Base-by-base conservation (phyloP, 2,329 filamentous ascomycete genomes). In the Diaporthe humulicola region DNA sequence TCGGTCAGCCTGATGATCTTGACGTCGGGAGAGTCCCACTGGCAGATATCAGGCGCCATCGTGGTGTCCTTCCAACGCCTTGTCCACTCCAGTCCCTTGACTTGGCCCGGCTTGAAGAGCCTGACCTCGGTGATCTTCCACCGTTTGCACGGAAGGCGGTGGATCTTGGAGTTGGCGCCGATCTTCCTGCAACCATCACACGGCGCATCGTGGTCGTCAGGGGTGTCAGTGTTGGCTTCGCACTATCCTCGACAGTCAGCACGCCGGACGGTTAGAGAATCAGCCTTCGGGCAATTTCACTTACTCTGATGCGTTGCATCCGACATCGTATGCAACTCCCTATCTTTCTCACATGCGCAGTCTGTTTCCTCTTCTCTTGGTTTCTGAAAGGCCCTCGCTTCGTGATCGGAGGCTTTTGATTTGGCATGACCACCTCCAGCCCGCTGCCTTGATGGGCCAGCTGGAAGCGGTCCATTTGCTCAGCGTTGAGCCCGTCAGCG, bases 261-360 rank as follows among this genome's bases (percentile, higher is more conserved):
- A 15, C 30, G 45, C 48, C 12, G 40, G 60, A 48, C 40, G 40
- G 12, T 17, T 40, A 33, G 33, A 28, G 30, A 9, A 9, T 48
- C 15, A 28, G 19, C 10, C 5, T 28, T 33, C n/a, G 14, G 36
- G 28, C 6, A 40, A 28, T 38, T 30, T 30, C 42, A 74, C 89
- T 86, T 81, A 91, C 90, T 66, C 90, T 86, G 78, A 92, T 91
- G 57, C 90, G 86, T 77, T 92, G 90, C 88, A 91, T 91, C 67
- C 89, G 86, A 76, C 90, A 92, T 58, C 90, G 85, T 74, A 92
- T 88, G 78, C 90, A 92, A 28, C 88, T 90, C 12, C 89, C 90
- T 25, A 90, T 88, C 71, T 87, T 88, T 74, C 90, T 85, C 2
- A 90, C 91, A 73, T 87, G 84, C 0, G 90, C 90, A 0, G 90